These are phyloP conservation scores for Sclerotinia minor DNA, from an alignment of 2,329 filamentous ascomycete genomes.

Conservation along the genomic window DNA sequence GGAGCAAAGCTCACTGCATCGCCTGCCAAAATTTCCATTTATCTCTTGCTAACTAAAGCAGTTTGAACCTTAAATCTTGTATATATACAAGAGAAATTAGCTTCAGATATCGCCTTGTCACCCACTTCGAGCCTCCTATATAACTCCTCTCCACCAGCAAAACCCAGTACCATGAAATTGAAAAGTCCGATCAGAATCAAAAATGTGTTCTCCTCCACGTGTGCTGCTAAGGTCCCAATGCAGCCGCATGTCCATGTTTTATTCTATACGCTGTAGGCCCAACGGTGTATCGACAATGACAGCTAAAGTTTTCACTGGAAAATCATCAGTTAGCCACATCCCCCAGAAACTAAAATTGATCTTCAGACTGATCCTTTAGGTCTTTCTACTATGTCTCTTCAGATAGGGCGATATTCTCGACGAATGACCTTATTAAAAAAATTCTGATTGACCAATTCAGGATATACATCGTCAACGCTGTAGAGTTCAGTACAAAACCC, in stretches of 20 bases:
- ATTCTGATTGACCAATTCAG: neutral
- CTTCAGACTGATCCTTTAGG: neutral
- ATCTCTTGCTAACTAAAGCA: neutral
- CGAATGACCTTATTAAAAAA: neutral
- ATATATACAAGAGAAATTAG: neutral
- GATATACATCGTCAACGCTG: neutral
- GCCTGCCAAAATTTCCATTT: neutral
- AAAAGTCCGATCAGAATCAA: neutral
- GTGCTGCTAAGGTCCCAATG: neutral
- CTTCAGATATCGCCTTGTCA: neutral
- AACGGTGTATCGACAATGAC: neutral
- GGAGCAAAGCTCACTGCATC: neutral
- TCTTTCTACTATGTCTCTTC: neutral
- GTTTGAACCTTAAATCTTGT: neutral
- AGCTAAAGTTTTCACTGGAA: neutral
- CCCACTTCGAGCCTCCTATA: neutral
- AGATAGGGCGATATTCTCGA: neutral
- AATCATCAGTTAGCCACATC: too few species aligned
- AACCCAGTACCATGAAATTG: neutral
- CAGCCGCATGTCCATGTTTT: neutral
- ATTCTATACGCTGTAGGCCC: too few species aligned
- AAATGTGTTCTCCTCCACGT: neutral
- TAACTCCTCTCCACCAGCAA: neutral
- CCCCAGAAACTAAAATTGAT: neutral
- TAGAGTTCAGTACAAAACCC: accelerated